Percentiles rank a stretch among this genome's conserved stretches.
These are phyloP conservation scores for Mycotypha africana DNA, from an alignment of 371 early-diverging fungal species.

Conservation along the genomic window DNA sequence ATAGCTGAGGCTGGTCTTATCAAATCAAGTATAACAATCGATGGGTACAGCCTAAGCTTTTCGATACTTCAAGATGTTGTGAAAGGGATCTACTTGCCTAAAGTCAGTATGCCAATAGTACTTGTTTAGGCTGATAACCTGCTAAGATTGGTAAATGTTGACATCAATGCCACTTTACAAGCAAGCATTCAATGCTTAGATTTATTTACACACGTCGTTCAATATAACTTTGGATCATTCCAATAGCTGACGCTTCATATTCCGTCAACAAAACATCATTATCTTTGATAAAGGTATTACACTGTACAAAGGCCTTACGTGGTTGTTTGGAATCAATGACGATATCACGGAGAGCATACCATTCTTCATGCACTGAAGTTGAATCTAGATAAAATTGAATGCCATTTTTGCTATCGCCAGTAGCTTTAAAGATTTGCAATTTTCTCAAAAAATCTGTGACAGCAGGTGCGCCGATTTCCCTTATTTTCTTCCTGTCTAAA, in stretches of 20 bases:
- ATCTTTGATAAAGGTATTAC: slow-evolving; percentile 33
- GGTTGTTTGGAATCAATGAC: slow-evolving; percentile 53
- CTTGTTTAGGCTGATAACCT: no score
- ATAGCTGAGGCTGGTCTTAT: no score
- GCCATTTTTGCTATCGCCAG: slow-evolving; percentile 48
- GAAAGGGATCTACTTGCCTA: no score
- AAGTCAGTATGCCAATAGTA: no score
- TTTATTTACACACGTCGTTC: slow-evolving; percentile 39
- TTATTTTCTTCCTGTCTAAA: slow-evolving; percentile 49
- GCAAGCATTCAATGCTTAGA: no score
- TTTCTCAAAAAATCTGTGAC: slow-evolving; percentile 48
- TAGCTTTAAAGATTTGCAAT: slow-evolving; percentile 55
- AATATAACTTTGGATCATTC: slow-evolving; percentile 53
- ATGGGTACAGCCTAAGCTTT: no score
- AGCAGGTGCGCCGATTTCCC: slow-evolving; percentile 47
- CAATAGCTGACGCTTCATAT: slow-evolving; percentile 49
- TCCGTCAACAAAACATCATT: slow-evolving; percentile 42
- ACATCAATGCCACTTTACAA: no score
- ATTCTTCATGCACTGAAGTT: slow-evolving; percentile 51
- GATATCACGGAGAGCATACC: slow-evolving; percentile 43
- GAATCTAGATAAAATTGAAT: slow-evolving; percentile 38
- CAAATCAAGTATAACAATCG: no score
- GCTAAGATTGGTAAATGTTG: no score
- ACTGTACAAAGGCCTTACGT: slow-evolving; percentile 54
- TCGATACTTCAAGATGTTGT: no score